These are phyloP conservation scores for Mrakia blollopis DNA, from an alignment of 768 basidiomycete species.

Conservation along the genomic window DNA sequence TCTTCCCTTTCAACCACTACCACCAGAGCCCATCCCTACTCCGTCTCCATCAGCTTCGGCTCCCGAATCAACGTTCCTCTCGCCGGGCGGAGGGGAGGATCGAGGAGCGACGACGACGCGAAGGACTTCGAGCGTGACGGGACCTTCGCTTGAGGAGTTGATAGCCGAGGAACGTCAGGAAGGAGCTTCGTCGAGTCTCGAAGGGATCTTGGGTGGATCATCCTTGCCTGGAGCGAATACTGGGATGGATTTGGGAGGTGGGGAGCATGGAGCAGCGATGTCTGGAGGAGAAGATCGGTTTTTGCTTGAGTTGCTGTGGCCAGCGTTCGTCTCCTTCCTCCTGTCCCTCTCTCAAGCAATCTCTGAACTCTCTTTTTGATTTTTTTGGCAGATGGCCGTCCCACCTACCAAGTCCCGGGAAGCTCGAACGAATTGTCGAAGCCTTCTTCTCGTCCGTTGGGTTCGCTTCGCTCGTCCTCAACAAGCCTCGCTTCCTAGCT, in stretches of 20 bases:
- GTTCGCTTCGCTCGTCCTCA: slow-evolving; percentile 73
- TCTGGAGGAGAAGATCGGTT: neutral
- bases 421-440: slow-evolving; percentile 54
- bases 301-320: slow-evolving; percentile 4
- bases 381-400: slow-evolving; percentile 7
- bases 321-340: slow-evolving; percentile 8
- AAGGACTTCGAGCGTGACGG: neutral
- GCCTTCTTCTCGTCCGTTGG: slow-evolving; percentile 72
- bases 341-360: too few relatives aligned
- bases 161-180: neutral
- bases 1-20: neutral
- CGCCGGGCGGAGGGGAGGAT: neutral
- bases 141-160: slow-evolving; percentile 1
- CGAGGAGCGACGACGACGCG: too few relatives aligned
- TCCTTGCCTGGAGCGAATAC: neutral
- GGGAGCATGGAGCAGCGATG: neutral
- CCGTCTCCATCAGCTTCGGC: neutral
- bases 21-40: neutral
- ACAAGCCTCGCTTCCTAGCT: slow-evolving; percentile 60
- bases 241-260: too few relatives aligned
- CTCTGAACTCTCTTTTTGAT: neutral
- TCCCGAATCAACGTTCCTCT: neutral
- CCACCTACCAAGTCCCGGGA: neutral
- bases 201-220: neutral
- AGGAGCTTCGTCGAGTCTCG: neutral